Conservation (phyloP, 495 filamentous ascomycete species). For the Astrocystis sublimbata region DNA sequence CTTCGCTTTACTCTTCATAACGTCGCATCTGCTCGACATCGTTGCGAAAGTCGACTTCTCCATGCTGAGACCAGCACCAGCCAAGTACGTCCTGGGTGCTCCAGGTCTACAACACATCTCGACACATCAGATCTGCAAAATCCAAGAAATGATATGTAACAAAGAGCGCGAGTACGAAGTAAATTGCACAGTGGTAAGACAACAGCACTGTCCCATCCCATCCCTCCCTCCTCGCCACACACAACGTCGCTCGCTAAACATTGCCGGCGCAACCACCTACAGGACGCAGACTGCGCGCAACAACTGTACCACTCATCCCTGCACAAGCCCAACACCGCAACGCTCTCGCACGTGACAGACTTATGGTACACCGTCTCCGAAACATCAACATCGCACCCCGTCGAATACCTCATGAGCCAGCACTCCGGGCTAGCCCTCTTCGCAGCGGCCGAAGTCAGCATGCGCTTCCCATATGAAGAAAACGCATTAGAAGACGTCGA, state of each 20-base stretch:
- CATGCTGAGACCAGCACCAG: neutral
- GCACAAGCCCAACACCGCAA: neutral
- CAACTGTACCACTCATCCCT: neutral
- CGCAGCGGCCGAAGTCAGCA: neutral
- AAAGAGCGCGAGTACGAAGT: neutral
- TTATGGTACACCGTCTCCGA: neutral
- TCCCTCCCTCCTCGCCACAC: no score
- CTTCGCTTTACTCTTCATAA: neutral
- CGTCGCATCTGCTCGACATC: no score
- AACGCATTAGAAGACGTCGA: neutral
- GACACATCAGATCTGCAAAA: neutral
- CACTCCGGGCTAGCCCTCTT: neutral
- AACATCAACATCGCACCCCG: neutral
- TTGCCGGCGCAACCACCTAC: no score
- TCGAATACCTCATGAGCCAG: neutral
- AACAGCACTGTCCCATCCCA: no score
- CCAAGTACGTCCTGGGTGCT: neutral
- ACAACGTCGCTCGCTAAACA: no score
- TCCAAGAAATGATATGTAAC: neutral
- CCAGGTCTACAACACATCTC: neutral
- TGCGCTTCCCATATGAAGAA: neutral
- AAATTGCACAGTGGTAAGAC: neutral
- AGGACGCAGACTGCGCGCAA: neutral
- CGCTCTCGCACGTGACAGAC: neutral
- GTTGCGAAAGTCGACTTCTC: no score